A percentile compares a stretch with the other conserved stretches of the same genome.
These are phyloP conservation scores for Monosporascus sp. DNA, from an alignment of 2,329 filamentous ascomycete species.

Conservation along the genomic window DNA sequence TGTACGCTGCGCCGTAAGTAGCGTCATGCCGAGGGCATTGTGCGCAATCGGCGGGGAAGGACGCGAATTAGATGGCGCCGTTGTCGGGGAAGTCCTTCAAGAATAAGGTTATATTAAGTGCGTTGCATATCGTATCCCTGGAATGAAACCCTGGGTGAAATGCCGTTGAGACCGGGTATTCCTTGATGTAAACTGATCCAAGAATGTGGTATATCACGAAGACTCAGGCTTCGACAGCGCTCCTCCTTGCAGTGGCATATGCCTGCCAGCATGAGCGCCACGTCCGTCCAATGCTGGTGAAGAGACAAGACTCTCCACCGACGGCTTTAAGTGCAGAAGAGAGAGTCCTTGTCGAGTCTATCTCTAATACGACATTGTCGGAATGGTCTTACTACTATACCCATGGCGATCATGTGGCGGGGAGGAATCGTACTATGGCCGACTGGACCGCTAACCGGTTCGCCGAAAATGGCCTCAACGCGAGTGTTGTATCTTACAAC, in stretches of 20 bases:
- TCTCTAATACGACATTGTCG: constrained; percentile 23
- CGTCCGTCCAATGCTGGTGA: not conserved
- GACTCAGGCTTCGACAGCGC: not conserved
- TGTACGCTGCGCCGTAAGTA: too few species aligned
- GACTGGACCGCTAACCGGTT: constrained; percentile 26
- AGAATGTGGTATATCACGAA: not conserved
- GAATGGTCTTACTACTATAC: constrained; percentile 30
- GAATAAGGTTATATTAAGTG: not conserved
- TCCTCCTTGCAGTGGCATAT: not conserved
- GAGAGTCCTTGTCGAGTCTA: constrained; percentile 17
- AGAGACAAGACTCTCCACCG: not conserved
- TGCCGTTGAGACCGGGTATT: not conserved
- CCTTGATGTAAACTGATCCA: not conserved
- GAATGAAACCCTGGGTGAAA: too few species aligned
- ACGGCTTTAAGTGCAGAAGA: constrained; percentile 13
- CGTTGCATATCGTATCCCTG: not conserved
- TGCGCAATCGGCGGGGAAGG: too few species aligned
- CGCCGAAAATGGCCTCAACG: constrained; percentile 22
- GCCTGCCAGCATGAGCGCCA: not conserved
- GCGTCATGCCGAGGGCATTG: too few species aligned
- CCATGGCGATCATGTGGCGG: constrained; percentile 25
- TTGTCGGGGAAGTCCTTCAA: too few species aligned
- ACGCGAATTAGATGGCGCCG: too few species aligned
- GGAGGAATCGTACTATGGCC: constrained; percentile 23
- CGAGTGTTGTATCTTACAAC: constrained; percentile 22